Base-by-base conservation (phyloP, 1,284 basidiomycete species). In the Wolfiporia cocos region DNA sequence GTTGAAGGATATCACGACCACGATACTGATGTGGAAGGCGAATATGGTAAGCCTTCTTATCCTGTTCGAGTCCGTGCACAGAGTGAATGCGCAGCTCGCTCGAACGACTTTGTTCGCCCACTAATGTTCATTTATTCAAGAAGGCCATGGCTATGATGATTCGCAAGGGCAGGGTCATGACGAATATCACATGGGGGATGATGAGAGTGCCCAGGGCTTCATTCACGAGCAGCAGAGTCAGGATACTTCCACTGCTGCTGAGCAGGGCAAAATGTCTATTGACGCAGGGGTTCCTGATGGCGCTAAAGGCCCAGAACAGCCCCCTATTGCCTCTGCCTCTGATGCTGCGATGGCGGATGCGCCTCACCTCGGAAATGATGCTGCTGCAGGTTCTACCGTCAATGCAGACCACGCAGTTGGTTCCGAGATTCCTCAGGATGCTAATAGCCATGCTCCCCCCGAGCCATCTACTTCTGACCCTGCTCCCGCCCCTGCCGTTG, bases 131-230 rank as follows among this genome's bases (percentile, higher is more conserved):
- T 62, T 61, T 63, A 64, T 62, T 63, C 48, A 57, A 60, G 53
- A 79, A 79, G 76, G 73, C 66, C 65, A 66, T 68, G 59, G 61
- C 63, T 65, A 68, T 67, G 65, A 63, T 66, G 69, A 65, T 57
- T 57, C 65, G 53, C 54, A 54, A 48, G 52, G 52, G 44, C 51
- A 54, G 48, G 52, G 49, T 41, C 49, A 50, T 48, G 47, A 56
- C 42, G 66, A 72, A 57, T 60, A 57, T 50, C 49, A 55, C 39
- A 46, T 51, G 46, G 48, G 52, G 49, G 55, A 51, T 48, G 56
- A 56, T 47, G 59, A 55, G 42, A 51, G 55, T 44, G 49, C 55
- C 48, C 57, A 55, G 35, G 49, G 50, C 39, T 48, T 51, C 18
- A 45, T 49, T 42, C 51, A 54, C 36, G 58, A 56, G 57, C 60